Evolutionary conservation across 2,329 filamentous ascomycete genomes (phyloP).

Genomic region (Fusarium pseudograminearum): DNA sequence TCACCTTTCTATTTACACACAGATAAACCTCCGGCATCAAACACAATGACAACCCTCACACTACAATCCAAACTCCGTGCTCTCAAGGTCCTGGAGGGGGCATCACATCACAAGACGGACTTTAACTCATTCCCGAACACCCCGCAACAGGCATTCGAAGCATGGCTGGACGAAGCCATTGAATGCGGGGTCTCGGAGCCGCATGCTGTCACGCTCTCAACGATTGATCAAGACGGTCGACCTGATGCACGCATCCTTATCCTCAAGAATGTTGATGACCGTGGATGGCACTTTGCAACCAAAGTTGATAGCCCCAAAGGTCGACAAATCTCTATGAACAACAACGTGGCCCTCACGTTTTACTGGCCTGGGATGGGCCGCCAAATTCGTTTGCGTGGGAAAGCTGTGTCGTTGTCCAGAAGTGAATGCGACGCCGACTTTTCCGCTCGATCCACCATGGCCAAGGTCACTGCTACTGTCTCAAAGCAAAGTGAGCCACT

Average conservation of each 20-base stretch:
- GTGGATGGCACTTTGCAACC: conserved; percentile 24
- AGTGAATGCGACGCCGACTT: conserved; percentile 13
- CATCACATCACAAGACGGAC: neutral
- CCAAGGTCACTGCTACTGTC: conserved; percentile 9
- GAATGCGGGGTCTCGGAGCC: conserved; percentile 1
- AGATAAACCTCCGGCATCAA: too few species aligned
- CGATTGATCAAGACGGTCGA: neutral
- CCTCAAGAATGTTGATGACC: conserved; percentile 12
- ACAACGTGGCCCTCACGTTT: conserved; percentile 10
- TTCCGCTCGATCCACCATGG: conserved; percentile 2
- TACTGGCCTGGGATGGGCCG: conserved; percentile 21
- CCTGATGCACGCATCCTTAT: conserved; percentile 14
- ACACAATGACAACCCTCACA: neutral
- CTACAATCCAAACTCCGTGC: conserved; percentile 7
- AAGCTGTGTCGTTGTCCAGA: neutral
- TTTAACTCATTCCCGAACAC: conserved; percentile 1
- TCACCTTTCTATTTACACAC: neutral
- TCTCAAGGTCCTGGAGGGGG: neutral
- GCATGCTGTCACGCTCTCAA: conserved; percentile 6
- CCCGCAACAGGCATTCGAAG: conserved; percentile 10
- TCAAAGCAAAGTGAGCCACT: conserved; percentile 21
- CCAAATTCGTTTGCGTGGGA: neutral
- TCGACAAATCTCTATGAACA: neutral
- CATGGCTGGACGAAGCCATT: conserved; percentile 15
- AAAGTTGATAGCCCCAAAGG: conserved; percentile 14